Base-by-base conservation (phyloP, 2,329 filamentous ascomycete species). In the Lasiodiplodia theobromae region DNA sequence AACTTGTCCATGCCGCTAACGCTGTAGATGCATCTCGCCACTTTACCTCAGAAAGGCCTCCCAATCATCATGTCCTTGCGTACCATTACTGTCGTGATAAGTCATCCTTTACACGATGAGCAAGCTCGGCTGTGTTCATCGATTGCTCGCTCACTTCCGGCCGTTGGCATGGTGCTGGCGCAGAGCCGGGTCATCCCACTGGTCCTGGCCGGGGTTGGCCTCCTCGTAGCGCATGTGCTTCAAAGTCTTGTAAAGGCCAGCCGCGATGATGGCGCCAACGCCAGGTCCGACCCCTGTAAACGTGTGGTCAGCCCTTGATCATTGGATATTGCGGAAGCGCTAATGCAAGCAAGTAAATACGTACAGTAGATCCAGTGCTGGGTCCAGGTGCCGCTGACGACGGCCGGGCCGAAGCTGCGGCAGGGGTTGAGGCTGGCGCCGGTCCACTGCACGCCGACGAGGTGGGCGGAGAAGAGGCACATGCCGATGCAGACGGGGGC, bases 341-440 rank as follows among this genome's bases (percentile, higher is more conserved):
- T 34, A 34, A 34, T 34, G 31, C 31, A 34, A 7, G 31, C 54
- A 57, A 21, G 8, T 34, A 5, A 34, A 34, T 2, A 65, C 67
- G 44, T 23, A 68, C 82, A 85, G 74, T 85, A 85, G 69, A 85
- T 84, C 83, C 83, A 85, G 65, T 84, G 82, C 65, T 84, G 82
- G 1, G 81, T 78, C 73, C 85, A 85, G 14, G 73, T 75, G 40
- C 78, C 78, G 70, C 79, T 80, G 71, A 84, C 80, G 11, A 84
- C 79, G 60, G 82, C 81, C 0, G 83, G 83, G 4, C 83, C 83
- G 12, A 85, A 81, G 8, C 81, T 83, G 38, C 83, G 80, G 40
- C 83, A 82, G 3, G 83, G 83, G 69, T 85, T 85, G 10, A 85
- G 74, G 16, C 82, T 83, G 34, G 79, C 82, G 38, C 83, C 83